A percentile compares a stretch with the other conserved stretches of the same genome.
phyloP scores from a whole-genome alignment of 2,329 filamentous ascomycete genomes.

The Fusarium sp. region DNA sequence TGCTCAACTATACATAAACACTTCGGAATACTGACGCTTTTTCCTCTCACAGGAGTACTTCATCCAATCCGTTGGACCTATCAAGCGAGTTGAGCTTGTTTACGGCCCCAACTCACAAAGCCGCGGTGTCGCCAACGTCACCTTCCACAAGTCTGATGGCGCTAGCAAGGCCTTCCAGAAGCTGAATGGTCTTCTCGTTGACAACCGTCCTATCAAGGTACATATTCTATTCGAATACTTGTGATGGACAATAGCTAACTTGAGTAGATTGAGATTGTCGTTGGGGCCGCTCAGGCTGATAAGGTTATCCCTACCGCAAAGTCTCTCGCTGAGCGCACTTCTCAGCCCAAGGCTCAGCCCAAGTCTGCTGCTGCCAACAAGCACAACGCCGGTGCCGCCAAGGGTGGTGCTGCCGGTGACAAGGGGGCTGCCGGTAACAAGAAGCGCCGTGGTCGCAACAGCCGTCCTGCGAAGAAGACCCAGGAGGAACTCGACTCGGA shows the following conservation, averaged over 20 bases:
- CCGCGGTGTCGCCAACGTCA: constrained; percentile 91
- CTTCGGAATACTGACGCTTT: constrained; percentile 73
- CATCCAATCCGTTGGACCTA: constrained; percentile 83
- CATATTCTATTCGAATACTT: not conserved
- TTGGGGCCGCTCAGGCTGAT: constrained; percentile 79
- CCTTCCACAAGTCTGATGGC: constrained; percentile 83
- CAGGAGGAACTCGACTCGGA: constrained; percentile 95
- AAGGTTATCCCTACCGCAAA: constrained; percentile 74
- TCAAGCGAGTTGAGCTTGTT: constrained; percentile 90
- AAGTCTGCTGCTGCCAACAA: constrained; percentile 85
- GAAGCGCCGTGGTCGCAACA: constrained; percentile 66
- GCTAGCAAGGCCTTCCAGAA: constrained; percentile 86
- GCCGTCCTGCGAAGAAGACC: constrained; percentile 84
- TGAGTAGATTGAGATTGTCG: constrained; percentile 85
- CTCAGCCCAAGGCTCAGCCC: constrained; percentile 66
- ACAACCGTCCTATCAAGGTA: constrained; percentile 91
- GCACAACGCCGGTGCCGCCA: constrained; percentile 65
- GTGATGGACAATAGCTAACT: constrained; percentile 40
- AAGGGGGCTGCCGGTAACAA: constrained; percentile 62
- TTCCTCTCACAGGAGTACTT: constrained; percentile 91
- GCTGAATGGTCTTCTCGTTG: constrained; percentile 90
- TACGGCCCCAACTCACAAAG: constrained; percentile 94
- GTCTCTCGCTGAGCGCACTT: constrained; percentile 85
- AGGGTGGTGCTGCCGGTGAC: constrained; percentile 52
- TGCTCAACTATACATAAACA: constrained; percentile 43